phyloP scores from a whole-genome alignment of 2,329 filamentous ascomycete species.

The Aspergillus pseudoglaucus region DNA sequence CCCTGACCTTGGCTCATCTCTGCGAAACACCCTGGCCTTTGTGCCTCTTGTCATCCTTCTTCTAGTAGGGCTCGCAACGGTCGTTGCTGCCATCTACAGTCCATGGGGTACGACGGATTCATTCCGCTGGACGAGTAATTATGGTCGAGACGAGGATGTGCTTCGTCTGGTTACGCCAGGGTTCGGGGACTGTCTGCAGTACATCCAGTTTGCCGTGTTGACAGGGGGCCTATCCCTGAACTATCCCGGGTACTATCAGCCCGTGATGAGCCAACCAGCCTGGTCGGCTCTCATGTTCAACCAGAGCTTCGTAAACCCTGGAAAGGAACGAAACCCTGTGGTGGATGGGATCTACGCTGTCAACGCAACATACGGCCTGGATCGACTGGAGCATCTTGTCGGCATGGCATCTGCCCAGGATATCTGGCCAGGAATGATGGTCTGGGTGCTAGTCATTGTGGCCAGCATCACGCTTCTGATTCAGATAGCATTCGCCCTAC shows the following conservation, averaged over 20 bases:
- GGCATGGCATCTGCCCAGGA: constrained; percentile 72
- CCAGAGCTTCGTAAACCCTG: constrained; percentile 70
- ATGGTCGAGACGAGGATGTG: constrained; percentile 86
- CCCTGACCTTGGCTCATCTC: constrained; percentile 65
- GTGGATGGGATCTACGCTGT: constrained; percentile 82
- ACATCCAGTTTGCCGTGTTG: constrained; percentile 86
- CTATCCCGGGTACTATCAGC: constrained; percentile 93
- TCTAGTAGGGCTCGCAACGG: constrained; percentile 72
- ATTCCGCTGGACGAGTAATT: constrained; percentile 97
- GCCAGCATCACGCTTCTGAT: constrained; percentile 60
- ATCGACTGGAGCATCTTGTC: constrained; percentile 70
- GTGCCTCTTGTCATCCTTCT: constrained; percentile 72
- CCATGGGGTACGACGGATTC: constrained; percentile 89
- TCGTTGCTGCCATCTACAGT: constrained; percentile 78
- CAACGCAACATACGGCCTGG: constrained; percentile 71
- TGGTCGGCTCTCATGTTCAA: constrained; percentile 96
- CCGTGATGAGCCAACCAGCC: constrained; percentile 74
- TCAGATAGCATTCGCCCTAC: constrained; percentile 68
- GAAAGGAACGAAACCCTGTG: constrained; percentile 59
- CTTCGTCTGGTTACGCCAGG: constrained; percentile 89
- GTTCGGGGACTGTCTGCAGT: constrained; percentile 93
- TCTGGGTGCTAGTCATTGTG: constrained; percentile 79
- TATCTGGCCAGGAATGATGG: constrained; percentile 88
- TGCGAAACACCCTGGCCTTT: constrained; percentile 66
- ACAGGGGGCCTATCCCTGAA: constrained; percentile 80